Evolutionary conservation across 2,329 filamentous ascomycete genomes (phyloP).

Genomic region (Zymoseptoria crescenta): DNA sequence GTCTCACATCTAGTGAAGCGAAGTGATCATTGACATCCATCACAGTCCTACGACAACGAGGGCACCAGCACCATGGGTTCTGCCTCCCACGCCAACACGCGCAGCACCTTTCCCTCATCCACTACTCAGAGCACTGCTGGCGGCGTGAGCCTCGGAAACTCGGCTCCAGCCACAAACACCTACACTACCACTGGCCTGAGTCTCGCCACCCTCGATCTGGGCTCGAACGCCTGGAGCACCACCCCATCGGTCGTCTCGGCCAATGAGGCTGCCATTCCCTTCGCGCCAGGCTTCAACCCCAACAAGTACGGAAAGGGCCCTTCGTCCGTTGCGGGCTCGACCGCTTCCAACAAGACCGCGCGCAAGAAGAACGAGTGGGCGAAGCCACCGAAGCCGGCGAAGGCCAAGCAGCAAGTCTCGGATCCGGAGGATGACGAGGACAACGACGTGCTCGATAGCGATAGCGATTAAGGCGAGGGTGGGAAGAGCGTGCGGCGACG

Average conservation of each 20-base stretch:
- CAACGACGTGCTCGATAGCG: background rate
- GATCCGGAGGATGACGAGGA: conserved; percentile 3
- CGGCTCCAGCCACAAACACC: background rate
- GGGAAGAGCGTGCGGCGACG: background rate
- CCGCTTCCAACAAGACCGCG: background rate
- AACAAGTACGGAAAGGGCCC: conserved; percentile 3
- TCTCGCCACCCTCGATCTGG: background rate
- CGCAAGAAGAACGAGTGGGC: background rate
- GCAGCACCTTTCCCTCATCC: conserved; percentile 8
- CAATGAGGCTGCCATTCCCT: conserved; percentile 1
- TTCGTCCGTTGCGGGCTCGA: background rate
- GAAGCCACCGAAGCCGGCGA: background rate
- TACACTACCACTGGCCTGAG: background rate
- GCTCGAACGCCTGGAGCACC: background rate
- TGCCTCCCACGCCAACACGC: background rate
- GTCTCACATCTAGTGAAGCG: conserved; percentile 1
- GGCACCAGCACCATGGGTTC: background rate
- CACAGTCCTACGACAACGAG: background rate
- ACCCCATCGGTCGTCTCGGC: background rate
- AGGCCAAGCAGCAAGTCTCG: background rate
- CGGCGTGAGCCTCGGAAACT: conserved; percentile 8
- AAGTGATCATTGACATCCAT: background rate
- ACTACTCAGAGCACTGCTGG: conserved; percentile 2
- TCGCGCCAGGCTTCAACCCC: background rate
- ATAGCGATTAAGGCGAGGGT: conserved; percentile 1